Conservation (phyloP, 202 grass and related monocot genomes). For the Digitaria exilis region DNA sequence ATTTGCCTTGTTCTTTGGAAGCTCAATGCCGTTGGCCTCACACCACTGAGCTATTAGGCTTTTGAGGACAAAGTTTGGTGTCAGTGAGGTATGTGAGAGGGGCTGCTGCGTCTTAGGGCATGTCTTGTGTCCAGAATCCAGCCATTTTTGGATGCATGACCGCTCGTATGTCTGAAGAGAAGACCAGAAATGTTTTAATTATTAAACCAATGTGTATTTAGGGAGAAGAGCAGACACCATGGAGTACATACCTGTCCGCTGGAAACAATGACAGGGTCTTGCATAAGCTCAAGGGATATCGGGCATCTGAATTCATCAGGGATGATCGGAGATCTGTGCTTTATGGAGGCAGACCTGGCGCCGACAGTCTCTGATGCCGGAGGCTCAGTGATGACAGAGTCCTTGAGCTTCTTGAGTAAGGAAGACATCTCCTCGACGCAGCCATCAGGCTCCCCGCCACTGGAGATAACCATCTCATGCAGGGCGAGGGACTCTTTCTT, state of each 20-base stretch:
- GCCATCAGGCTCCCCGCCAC: conserved; percentile 60
- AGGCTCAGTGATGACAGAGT: conserved; percentile 53
- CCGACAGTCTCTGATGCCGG: conserved; percentile 24
- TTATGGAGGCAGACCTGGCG: conserved; percentile 48
- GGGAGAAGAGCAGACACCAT: too few relatives aligned
- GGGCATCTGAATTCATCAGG: conserved; percentile 96
- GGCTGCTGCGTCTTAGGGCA: conserved; percentile 86
- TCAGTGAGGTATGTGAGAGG: conserved; percentile 74
- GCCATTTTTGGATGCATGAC: conserved; percentile 93
- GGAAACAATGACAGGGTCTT: conserved; percentile 91
- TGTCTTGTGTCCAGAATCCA: conserved; percentile 90
- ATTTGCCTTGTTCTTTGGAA: conserved; percentile 62
- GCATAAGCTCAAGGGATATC: conserved; percentile 98
- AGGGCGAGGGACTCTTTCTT: conserved; percentile 88
- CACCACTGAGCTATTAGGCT: conserved; percentile 97
- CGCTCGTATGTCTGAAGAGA: conserved; percentile 82
- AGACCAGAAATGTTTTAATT: not conserved
- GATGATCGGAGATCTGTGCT: conserved; percentile 76
- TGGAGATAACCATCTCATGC: conserved; percentile 87
- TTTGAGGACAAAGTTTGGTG: conserved; percentile 94
- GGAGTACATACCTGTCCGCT: conserved; percentile 66
- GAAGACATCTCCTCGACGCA: conserved; percentile 86
- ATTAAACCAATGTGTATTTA: not conserved
- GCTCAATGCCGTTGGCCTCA: conserved; percentile 91
- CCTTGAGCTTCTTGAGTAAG: conserved; percentile 84